Conservation (phyloP, 1,284 basidiomycete genomes). For the Cutaneotrichosporon sp. region DNA sequence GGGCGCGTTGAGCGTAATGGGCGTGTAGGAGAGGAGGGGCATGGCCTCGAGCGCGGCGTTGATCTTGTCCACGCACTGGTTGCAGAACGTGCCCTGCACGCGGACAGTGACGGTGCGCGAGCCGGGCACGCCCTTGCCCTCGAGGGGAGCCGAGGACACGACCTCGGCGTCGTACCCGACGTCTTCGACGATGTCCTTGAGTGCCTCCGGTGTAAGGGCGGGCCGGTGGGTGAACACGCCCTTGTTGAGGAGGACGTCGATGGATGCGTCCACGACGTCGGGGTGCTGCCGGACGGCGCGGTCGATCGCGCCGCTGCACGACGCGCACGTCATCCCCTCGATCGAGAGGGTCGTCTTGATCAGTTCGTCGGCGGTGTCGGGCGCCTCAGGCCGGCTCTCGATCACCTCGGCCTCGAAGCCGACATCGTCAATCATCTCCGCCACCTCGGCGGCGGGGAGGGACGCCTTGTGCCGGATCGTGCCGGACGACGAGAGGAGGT, state of each 20-base stretch:
- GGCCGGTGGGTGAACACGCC: constrained; percentile 42
- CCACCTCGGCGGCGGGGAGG: constrained; percentile 55
- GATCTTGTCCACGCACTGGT: constrained; percentile 61
- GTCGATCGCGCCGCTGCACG: constrained; percentile 43
- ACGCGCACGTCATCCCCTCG: constrained; percentile 47
- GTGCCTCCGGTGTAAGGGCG: constrained; percentile 10
- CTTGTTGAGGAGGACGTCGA: constrained; percentile 51
- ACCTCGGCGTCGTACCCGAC: constrained; percentile 60
- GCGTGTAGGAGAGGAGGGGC: constrained; percentile 44
- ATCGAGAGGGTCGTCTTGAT: constrained; percentile 29
- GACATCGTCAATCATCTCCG: constrained; percentile 59
- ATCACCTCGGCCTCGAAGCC: constrained; percentile 54
- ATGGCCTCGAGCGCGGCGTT: constrained; percentile 56
- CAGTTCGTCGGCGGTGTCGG: constrained; percentile 26
- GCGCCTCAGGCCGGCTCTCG: constrained; percentile 30
- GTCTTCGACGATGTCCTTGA: constrained; percentile 36
- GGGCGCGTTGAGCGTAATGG: constrained; percentile 63
- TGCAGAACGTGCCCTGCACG: constrained; percentile 66
- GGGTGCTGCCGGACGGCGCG: constrained; percentile 39
- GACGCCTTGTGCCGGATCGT: constrained; percentile 53
- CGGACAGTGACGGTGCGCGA: constrained; percentile 84
- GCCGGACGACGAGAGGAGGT: constrained; percentile 59
- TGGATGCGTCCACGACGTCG: constrained; percentile 37
- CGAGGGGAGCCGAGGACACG: constrained; percentile 68
- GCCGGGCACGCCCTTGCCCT: constrained; percentile 67